phyloP scores from a whole-genome alignment of 208 protist species.

The Trypanosoma lewisi region DNA sequence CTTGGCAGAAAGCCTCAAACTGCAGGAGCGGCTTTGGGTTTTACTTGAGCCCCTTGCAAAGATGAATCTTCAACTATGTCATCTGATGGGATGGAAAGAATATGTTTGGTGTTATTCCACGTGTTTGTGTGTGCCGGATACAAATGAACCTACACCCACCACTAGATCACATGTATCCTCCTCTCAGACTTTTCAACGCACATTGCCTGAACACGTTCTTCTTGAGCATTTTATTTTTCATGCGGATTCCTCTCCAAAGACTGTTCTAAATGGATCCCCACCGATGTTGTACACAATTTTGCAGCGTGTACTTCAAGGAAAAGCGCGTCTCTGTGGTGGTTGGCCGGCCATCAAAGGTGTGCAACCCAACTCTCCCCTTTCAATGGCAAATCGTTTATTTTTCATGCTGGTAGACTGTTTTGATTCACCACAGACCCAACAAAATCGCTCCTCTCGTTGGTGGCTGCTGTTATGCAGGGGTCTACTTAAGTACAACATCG shows the following conservation, averaged over 20 bases:
- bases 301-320: slow-evolving; percentile 27
- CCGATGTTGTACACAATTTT: slow-evolving; percentile 28
- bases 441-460: slow-evolving; percentile 18
- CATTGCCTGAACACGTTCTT: slow-evolving; percentile 23
- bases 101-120: slow-evolving; percentile 55
- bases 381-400: slow-evolving; percentile 29
- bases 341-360: slow-evolving; percentile 30
- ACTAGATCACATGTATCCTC: not conserved
- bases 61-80: slow-evolving; percentile 37
- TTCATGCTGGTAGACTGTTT: slow-evolving; percentile 33
- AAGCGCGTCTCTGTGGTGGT: slow-evolving; percentile 23
- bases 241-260: slow-evolving; percentile 12
- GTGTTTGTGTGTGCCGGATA: slow-evolving; percentile 24
- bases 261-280: slow-evolving; percentile 15
- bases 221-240: slow-evolving; percentile 23
- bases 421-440: slow-evolving; percentile 16
- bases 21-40: slow-evolving; percentile 59
- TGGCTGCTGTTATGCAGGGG: slow-evolving; percentile 36
- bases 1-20: slow-evolving; percentile 57
- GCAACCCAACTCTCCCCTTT: slow-evolving; percentile 21
- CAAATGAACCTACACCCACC: not conserved
- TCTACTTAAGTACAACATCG: slow-evolving; percentile 36
- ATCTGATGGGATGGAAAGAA: slow-evolving; percentile 37
- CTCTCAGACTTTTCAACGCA: slow-evolving; percentile 15
- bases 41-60: slow-evolving; percentile 46